Evolutionary conservation across 2,329 filamentous ascomycete species (phyloP).

Genomic region (Parafenestella ontariensis): DNA sequence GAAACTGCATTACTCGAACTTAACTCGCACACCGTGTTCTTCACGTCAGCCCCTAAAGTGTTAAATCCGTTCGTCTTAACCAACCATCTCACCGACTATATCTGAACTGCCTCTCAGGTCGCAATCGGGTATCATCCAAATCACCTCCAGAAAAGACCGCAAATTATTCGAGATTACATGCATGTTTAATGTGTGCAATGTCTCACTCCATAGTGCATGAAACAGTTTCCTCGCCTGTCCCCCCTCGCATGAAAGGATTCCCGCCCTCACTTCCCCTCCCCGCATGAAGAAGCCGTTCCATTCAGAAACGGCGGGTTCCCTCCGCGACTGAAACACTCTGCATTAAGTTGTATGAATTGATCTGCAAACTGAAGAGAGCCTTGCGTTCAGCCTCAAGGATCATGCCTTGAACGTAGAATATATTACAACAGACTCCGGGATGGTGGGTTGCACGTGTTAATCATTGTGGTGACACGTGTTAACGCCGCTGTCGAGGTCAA

Average conservation of each 20-base stretch:
- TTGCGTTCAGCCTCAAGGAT: neutral
- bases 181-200: neutral
- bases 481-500: too few species aligned
- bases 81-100: neutral
- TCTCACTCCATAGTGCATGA: neutral
- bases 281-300: neutral
- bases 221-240: neutral
- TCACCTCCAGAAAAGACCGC: neutral
- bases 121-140: neutral
- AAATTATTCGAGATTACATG: neutral
- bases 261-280: neutral
- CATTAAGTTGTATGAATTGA: neutral
- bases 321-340: neutral
- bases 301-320: neutral
- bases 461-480: neutral
- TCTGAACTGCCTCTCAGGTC: neutral
- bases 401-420: neutral
- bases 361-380: neutral
- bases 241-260: neutral
- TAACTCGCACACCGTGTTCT: neutral
- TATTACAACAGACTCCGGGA: neutral
- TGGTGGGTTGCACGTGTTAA: neutral
- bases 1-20: conserved; percentile 7
- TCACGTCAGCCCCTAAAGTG: neutral
- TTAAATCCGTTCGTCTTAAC: neutral